Evolutionary conservation across 352 stramenopile genomes (phyloP).

Genomic region (Pythium biforme): DNA sequence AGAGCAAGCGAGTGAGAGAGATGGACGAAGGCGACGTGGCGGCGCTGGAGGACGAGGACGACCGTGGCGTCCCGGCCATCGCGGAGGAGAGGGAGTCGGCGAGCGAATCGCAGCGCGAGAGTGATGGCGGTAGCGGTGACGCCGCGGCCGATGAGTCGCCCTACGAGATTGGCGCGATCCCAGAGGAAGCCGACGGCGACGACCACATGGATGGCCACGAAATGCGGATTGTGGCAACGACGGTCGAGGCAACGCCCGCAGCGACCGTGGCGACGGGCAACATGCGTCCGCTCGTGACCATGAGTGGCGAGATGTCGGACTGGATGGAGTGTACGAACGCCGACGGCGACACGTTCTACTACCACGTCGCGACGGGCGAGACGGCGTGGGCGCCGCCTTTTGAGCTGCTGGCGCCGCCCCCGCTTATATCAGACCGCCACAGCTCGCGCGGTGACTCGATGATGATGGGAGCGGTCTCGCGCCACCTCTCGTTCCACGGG

Average conservation of each 20-base stretch:
- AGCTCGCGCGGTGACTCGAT: neutral
- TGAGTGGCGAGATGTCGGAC: slow-evolving; percentile 18
- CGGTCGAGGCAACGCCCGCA: neutral
- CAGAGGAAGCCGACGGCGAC: neutral
- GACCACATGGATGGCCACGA: neutral
- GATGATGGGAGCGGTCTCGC: neutral
- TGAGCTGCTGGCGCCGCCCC: neutral
- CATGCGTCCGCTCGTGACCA: slow-evolving; percentile 19
- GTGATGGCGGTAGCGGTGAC: neutral
- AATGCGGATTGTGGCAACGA: neutral
- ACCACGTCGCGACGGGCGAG: slow-evolving; percentile 40
- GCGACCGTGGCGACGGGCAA: neutral
- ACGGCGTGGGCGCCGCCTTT: slow-evolving; percentile 42
- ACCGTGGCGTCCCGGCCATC: neutral
- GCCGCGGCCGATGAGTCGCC: neutral
- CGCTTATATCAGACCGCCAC: neutral
- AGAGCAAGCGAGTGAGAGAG: too few relatives aligned
- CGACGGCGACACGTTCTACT: slow-evolving; percentile 46
- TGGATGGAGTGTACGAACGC: slow-evolving; percentile 46
- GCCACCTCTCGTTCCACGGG: neutral
- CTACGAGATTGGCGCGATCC: slow-evolving; percentile 21
- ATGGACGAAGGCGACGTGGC: neutral
- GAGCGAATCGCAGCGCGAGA: too few relatives aligned
- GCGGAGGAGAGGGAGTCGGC: neutral
- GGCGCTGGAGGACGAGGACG: too few relatives aligned